A percentile compares a stretch with the other conserved stretches of the same genome.
Conservation (phyloP, 768 basidiomycete species). For the Myochromella boudieri region DNA sequence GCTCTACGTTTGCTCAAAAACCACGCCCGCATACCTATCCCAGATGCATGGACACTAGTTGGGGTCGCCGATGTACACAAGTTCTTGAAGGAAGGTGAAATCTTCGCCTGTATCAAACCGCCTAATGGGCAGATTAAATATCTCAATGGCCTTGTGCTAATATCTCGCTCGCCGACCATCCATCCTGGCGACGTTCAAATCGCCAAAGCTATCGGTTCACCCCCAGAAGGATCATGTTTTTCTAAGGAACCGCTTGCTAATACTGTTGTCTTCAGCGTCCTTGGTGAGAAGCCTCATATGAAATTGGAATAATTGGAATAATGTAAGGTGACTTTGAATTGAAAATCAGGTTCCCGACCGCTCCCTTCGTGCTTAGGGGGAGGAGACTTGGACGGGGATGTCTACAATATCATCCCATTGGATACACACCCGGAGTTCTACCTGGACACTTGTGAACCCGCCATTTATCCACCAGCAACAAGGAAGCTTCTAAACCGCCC, state of each 20-base stretch:
- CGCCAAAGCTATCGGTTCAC: conserved; percentile 59
- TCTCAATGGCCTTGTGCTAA: conserved; percentile 52
- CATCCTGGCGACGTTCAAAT: conserved; percentile 69
- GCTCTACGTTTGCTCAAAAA: conserved; percentile 67
- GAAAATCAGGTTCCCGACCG: conserved; percentile 50
- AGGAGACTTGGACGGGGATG: conserved; percentile 70
- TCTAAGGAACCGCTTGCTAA: conserved; percentile 52
- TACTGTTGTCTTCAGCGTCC: conserved; percentile 62
- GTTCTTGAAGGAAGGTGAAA: conserved; percentile 49
- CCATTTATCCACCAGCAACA: conserved; percentile 46
- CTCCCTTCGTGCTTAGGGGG: conserved; percentile 65
- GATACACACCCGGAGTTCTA: conserved; percentile 34
- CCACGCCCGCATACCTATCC: conserved; percentile 66
- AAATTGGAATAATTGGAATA: not conserved
- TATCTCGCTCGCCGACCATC: conserved; percentile 67
- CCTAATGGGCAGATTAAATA: conserved; percentile 38
- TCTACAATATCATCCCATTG: conserved; percentile 53
- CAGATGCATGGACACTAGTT: conserved; percentile 63
- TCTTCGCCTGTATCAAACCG: conserved; percentile 60
- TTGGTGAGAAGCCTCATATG: conserved; percentile 34
- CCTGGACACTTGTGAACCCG: conserved; percentile 33
- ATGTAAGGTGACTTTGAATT: not conserved
- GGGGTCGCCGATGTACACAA: conserved; percentile 68
- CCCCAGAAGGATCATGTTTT: conserved; percentile 53
- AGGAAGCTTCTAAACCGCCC: conserved; percentile 44